These are phyloP conservation scores for Aspergillus arachidicola DNA, from an alignment of 2,329 filamentous ascomycete species.

Conservation along the genomic window DNA sequence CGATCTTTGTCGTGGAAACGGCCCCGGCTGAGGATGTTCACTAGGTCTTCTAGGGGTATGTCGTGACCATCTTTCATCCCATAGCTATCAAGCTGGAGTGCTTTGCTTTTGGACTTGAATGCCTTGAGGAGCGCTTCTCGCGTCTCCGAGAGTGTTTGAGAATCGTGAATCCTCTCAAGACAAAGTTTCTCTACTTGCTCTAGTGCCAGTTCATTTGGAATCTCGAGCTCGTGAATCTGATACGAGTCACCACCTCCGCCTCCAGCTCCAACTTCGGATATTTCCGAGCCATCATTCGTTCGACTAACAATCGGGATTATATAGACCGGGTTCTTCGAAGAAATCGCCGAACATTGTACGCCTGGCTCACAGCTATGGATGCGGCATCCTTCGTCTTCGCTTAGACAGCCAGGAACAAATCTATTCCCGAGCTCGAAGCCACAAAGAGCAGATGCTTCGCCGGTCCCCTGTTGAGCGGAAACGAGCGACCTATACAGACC, in stretches of 20 bases:
- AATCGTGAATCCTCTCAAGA: conserved; percentile 39
- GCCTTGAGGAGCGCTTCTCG: conserved; percentile 35
- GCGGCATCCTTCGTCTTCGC: conserved; percentile 60
- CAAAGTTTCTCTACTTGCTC: conserved; percentile 59
- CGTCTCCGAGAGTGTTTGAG: conserved; percentile 29
- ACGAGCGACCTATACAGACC: conserved; percentile 69
- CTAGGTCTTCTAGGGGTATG: conserved; percentile 41
- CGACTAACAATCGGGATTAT: conserved; percentile 79
- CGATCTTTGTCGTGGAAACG: conserved; percentile 7
- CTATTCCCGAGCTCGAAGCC: conserved; percentile 77
- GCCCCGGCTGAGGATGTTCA: conserved; percentile 33
- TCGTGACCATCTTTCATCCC: conserved; percentile 41
- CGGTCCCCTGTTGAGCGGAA: conserved; percentile 47
- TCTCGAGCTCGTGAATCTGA: conserved; percentile 67
- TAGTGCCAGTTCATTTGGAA: conserved; percentile 52
- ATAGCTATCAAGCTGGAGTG: conserved; percentile 41
- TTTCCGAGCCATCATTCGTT: conserved; percentile 56
- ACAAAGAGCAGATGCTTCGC: conserved; percentile 68
- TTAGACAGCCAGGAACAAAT: conserved; percentile 71
- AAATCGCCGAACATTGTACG: conserved; percentile 45
- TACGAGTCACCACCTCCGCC: conserved; percentile 77
- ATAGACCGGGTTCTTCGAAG: conserved; percentile 62
- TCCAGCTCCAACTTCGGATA: conserved; percentile 75
- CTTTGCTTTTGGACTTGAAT: conserved; percentile 35
- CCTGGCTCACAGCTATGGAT: conserved; percentile 87